phyloP scores from a whole-genome alignment of 805 yeast species.

The Scheffersomyces amazonensis region DNA sequence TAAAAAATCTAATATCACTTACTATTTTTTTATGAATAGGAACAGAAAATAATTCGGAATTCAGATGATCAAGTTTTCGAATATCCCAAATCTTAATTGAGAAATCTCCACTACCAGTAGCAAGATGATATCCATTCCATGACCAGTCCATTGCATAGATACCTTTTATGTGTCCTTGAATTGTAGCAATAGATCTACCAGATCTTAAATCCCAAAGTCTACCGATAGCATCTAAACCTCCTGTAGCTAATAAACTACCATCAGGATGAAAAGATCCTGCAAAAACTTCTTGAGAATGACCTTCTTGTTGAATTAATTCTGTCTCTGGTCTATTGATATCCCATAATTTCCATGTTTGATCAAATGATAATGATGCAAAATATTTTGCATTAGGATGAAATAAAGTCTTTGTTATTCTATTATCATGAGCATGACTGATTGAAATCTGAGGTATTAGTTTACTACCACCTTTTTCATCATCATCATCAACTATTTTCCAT shows the following conservation, averaged over 20 bases:
- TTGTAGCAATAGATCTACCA: conserved; percentile 58
- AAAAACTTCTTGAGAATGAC: conserved; percentile 75
- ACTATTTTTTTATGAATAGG: conserved; percentile 76
- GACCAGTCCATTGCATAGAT: conserved; percentile 74
- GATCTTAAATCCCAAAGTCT: conserved; percentile 84
- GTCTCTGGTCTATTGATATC: conserved; percentile 47
- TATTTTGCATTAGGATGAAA: conserved; percentile 63
- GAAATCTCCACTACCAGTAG: conserved; percentile 85
- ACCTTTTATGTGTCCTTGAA: conserved; percentile 70
- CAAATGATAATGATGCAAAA: conserved; percentile 73
- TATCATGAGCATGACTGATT: conserved; percentile 30
- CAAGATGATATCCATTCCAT: conserved; percentile 68
- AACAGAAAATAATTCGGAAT: conserved; percentile 45
- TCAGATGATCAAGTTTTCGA: conserved; percentile 34
- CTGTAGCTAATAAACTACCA: conserved; percentile 73
- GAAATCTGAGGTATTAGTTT: conserved; percentile 14
- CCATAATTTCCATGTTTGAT: conserved; percentile 88
- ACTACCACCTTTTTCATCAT: conserved; percentile 4
- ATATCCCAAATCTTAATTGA: conserved; percentile 84
- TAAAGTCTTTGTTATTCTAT: conserved; percentile 56
- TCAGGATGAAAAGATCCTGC: conserved; percentile 65
- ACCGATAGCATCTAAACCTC: conserved; percentile 73
- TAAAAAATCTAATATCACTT: conserved; percentile 58
- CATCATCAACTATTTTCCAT: conserved; percentile 19
- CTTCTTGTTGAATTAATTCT: conserved; percentile 68